Conservation (phyloP, 768 basidiomycete genomes). For the Leccinellum albellum region DNA sequence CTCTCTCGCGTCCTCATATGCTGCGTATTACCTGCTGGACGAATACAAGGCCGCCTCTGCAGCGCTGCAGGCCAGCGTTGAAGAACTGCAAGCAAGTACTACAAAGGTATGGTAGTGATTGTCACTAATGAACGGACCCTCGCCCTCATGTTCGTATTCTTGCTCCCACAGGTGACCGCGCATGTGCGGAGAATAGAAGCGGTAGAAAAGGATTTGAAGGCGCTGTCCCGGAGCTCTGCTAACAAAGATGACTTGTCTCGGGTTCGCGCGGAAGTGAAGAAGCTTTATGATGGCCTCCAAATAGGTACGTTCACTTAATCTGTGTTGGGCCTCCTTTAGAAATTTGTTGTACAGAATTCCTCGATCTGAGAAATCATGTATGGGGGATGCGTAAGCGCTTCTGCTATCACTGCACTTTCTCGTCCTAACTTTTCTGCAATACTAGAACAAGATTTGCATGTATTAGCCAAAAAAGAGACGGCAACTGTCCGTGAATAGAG, state of each 20-base stretch:
- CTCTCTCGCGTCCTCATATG: slow-evolving; percentile 81
- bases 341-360: slow-evolving; percentile 51
- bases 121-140: background rate
- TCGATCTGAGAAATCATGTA: slow-evolving; percentile 76
- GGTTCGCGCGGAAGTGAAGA: slow-evolving; percentile 79
- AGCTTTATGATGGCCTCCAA: slow-evolving; percentile 79
- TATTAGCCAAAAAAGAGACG: slow-evolving; percentile 64
- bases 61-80: slow-evolving; percentile 82
- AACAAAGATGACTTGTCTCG: slow-evolving; percentile 78
- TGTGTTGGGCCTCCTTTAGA: background rate
- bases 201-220: slow-evolving; percentile 86
- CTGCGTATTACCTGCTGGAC: slow-evolving; percentile 84
- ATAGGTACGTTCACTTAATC: slow-evolving; percentile 48
- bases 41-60: slow-evolving; percentile 88
- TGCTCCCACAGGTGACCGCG: slow-evolving; percentile 59
- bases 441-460: slow-evolving; percentile 77
- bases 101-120: slow-evolving; percentile 52
- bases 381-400: slow-evolving; percentile 79
- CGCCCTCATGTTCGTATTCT: background rate
- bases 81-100: slow-evolving; percentile 80
- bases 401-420: background rate
- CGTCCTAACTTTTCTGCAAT: background rate
- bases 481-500: slow-evolving; percentile 54
- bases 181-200: slow-evolving; percentile 80
- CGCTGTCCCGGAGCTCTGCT: slow-evolving; percentile 58